Evolutionary conservation across 805 yeast genomes (phyloP), one percentile per base, ranked within the genome.

Genomic region (Saturnispora kantuleensis): DNA sequence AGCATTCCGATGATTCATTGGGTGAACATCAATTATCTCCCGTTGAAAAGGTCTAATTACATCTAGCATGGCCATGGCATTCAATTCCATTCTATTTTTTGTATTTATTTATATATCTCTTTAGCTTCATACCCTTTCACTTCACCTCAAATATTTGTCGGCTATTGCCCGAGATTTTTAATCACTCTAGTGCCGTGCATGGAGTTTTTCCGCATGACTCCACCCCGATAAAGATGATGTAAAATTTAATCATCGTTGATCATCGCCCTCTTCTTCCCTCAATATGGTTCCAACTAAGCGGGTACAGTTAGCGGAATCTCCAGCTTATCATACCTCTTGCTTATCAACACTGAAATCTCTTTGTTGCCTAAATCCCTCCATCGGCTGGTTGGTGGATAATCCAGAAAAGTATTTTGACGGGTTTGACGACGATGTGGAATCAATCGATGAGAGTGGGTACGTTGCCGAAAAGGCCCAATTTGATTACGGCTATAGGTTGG

Each of bases 401-500:
- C 26, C 26, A 7, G 26, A 21, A 21, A 21, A 21, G 26, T 21
- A 21, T 21, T 21, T 21, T 21, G 26, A 21, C 26, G 26, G 26
- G 8, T 21, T 21, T 21, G 26, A 21, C 26, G 26, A 21, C 26
- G 26, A 21, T 21, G 26, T 21, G 26, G 26, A 21, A 6, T 21
- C 26, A 21, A 21, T 21, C 7, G 35, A 42, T 15, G 42, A 46
- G 5, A 35, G 15, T n/a, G 12, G 13, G 5, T 30, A 38, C 28
- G 17, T 29, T 28, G 34, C 6, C 12, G 35, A 38, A 3, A 45
- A 42, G 12, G 39, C 39, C 17, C 16, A 36, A 33, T 58, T 55
- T 31, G 53, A 67, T 48, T 63, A 71, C 8, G 53, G 60, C 32
- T 56, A 58, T 13, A 65, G 73, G 38, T 60, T 77, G 37, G 44